Evolutionary conservation across 2,329 filamentous ascomycete species (phyloP), one percentile per base, ranked within the genome.

Genomic region (Leptosphaerulina australis): DNA sequence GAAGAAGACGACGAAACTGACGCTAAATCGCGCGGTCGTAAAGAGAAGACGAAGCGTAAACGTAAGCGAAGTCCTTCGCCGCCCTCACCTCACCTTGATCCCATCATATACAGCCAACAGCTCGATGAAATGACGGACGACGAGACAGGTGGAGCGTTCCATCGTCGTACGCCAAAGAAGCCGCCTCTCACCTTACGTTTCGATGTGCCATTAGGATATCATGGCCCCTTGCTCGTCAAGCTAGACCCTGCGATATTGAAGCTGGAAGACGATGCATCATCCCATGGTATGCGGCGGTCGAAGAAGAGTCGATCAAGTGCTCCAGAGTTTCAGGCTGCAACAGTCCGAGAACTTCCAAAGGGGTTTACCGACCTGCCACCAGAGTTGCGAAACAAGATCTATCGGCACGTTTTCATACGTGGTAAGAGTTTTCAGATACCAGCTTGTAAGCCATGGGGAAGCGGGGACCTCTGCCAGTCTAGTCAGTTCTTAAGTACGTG

Each of bases 331-430:
- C 12, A 31, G 22, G 15, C 17, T 26, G 38, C 22, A 15, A 21
- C 15, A 8, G 15, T 14, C 1, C 25, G 44, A 20, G 38, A 30
- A 15, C 47, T 35, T 20, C 24, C 18, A 4, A 56, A 41, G 12
- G 56, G 66, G 22, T 72, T 73, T 48, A 51, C 56, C 4, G 63
- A 65, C 37, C 50, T 72, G n/a, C 69, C 63, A 4, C 60, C 63
- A 12, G 79, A 81, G 55, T 55, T 81, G 4, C 73, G 79, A 11
- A 78, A 80, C 53, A 70, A 73, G 14, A 69, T 81, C 28, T 81
- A 81, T 56, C 68, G 73, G 3, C 55, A 71, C 7, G 50, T 77
- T 8, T 78, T 81, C 39, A 67, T 75, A 15, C 58, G 63, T 14
- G 53, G 63, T 7, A 57, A 66, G 1, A 50, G 63, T 6, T 54